Conservation (phyloP, 176 grass and related monocot genomes). For the Triticum dicoccoides region DNA sequence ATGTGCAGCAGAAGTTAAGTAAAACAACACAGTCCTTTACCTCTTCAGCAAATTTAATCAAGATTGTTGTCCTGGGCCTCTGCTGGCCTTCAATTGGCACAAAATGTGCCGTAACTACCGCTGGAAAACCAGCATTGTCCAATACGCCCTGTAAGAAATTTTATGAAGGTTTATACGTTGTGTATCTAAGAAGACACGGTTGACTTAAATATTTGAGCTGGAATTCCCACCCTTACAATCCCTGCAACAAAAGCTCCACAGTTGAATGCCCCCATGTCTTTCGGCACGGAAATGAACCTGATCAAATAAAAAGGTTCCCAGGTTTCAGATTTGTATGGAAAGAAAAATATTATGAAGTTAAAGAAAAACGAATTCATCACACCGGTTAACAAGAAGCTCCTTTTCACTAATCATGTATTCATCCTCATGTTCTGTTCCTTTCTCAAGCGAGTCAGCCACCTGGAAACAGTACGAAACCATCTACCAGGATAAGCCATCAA, state of each 20-base stretch:
- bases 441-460: conserved; percentile 97
- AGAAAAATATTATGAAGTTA: neutral
- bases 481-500: conserved; percentile 5
- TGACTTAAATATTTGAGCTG: neutral
- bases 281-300: conserved; percentile 96
- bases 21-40: conserved; percentile 35
- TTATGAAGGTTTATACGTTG: neutral
- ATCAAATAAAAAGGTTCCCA: conserved; percentile 23
- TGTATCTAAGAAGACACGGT: neutral
- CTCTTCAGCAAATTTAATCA: conserved; percentile 99
- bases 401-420: conserved; percentile 99
- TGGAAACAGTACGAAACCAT: conserved; percentile 41
- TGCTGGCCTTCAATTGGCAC: conserved; percentile 90
- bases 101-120: conserved; percentile 86
- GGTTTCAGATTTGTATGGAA: neutral
- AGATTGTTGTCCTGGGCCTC: conserved; percentile 88
- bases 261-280: conserved; percentile 99
- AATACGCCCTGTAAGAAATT: conserved; percentile 65
- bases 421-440: conserved; percentile 99
- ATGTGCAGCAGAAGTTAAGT: conserved; percentile 5
- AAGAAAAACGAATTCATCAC: conserved; percentile 8
- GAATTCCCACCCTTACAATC: conserved; percentile 72
- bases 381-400: conserved; percentile 97
- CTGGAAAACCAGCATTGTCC: conserved; percentile 85
- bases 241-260: conserved; percentile 97